Percentiles rank a stretch among this genome's conserved stretches.
phyloP scores from a whole-genome alignment of 2,329 filamentous ascomycete genomes.

The Xylaria sp. region DNA sequence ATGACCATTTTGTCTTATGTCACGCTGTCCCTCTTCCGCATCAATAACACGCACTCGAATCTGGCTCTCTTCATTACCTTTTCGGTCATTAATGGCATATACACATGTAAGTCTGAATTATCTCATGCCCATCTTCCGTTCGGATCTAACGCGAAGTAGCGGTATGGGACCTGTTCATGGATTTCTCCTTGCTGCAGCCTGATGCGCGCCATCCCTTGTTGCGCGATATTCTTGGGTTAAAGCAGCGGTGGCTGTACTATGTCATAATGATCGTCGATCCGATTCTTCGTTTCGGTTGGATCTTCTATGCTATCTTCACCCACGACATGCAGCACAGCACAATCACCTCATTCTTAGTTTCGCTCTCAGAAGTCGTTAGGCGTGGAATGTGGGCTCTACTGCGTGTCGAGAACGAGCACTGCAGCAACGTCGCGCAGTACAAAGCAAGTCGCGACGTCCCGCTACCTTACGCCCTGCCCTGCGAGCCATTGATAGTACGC shows the following conservation, averaged over 20 bases:
- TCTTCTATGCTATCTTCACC: slow-evolving; percentile 89
- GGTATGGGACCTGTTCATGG: slow-evolving; percentile 96
- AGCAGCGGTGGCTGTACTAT: slow-evolving; percentile 86
- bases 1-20: slow-evolving; percentile 85
- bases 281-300: slow-evolving; percentile 90
- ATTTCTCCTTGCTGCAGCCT: slow-evolving; percentile 90
- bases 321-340: slow-evolving; percentile 85
- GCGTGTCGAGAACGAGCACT: slow-evolving; percentile 98
- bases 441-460: slow-evolving; percentile 90
- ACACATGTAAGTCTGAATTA: slow-evolving; percentile 70
- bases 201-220: slow-evolving; percentile 74
- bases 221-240: slow-evolving; percentile 83
- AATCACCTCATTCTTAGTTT: slow-evolving; percentile 81
- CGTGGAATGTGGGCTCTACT: slow-evolving; percentile 92
- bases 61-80: slow-evolving; percentile 83
- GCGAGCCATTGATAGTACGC: slow-evolving; percentile 58
- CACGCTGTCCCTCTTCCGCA: slow-evolving; percentile 84
- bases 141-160: slow-evolving; percentile 54
- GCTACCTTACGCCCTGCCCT: slow-evolving; percentile 76
- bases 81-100: slow-evolving; percentile 83
- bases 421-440: slow-evolving; percentile 88
- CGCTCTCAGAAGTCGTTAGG: slow-evolving; percentile 82
- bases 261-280: slow-evolving; percentile 84
- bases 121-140: neutral
- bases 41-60: slow-evolving; percentile 66